phyloP scores from a whole-genome alignment of 768 basidiomycete species.

The Sistotremastrum suecicum region DNA sequence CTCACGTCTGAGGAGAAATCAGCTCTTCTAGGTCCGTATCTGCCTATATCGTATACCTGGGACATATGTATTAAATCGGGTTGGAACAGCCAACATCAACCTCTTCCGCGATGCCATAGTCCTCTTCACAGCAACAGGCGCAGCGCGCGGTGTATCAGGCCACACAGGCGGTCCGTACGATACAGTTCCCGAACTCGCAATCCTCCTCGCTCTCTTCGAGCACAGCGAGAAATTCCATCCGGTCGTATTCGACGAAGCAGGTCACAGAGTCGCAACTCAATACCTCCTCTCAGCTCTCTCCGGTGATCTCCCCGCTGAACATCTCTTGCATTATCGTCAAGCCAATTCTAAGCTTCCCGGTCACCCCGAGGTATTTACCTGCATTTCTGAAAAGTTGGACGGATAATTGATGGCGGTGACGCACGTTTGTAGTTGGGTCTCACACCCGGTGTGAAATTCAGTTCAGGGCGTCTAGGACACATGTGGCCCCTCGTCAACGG shows the following conservation, averaged over 20 bases:
- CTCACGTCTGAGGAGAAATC: slow-evolving; percentile 50
- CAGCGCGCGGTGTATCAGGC: slow-evolving; percentile 76
- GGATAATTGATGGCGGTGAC: too few species aligned
- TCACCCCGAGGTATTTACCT: slow-evolving; percentile 58
- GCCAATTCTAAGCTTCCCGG: slow-evolving; percentile 81
- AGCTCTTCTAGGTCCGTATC: slow-evolving; percentile 23
- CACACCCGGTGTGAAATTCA: slow-evolving; percentile 88
- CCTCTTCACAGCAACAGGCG: slow-evolving; percentile 73
- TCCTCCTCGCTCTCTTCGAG: slow-evolving; percentile 63
- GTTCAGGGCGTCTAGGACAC: slow-evolving; percentile 84
- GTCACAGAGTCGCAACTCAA: slow-evolving; percentile 84
- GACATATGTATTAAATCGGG: too few species aligned
- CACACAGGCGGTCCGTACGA: slow-evolving; percentile 61
- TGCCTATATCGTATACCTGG: too few species aligned
- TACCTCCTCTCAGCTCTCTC: slow-evolving; percentile 73
- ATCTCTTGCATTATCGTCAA: slow-evolving; percentile 73
- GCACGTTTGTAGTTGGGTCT: slow-evolving; percentile 35
- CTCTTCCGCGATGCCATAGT: slow-evolving; percentile 77
- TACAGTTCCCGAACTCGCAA: slow-evolving; percentile 76
- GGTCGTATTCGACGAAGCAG: slow-evolving; percentile 71
- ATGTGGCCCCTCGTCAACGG: slow-evolving; percentile 87
- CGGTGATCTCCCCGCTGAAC: slow-evolving; percentile 54
- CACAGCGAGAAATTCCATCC: slow-evolving; percentile 46
- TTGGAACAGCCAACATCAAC: slow-evolving; percentile 44
- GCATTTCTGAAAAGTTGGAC: too few species aligned